Evolutionary conservation across 2,329 filamentous ascomycete genomes (phyloP).

Genomic region (Fusarium phyllophilum): DNA sequence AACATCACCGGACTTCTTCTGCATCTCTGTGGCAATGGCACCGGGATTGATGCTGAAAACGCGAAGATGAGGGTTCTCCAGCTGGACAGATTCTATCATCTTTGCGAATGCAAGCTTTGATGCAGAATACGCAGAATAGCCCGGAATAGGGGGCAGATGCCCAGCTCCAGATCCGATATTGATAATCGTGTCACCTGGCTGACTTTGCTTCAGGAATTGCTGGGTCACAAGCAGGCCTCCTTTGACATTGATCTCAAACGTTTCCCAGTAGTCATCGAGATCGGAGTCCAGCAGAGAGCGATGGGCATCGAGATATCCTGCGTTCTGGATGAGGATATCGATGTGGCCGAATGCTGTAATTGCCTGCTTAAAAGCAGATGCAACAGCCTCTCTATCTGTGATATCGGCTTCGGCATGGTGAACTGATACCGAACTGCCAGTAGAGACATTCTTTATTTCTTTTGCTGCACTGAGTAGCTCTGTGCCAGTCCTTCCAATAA

Average conservation of each 20-base stretch:
- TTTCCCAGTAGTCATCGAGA: neutral
- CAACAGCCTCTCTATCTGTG: neutral
- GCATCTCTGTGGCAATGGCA: slow-evolving; percentile 5
- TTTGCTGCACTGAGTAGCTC: neutral
- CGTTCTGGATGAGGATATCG: neutral
- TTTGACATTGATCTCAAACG: slow-evolving; percentile 2
- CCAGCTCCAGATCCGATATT: slow-evolving; percentile 5
- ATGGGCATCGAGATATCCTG: slow-evolving; percentile 4
- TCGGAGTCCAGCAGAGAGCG: neutral
- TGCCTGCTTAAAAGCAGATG: neutral
- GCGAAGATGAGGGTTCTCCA: neutral
- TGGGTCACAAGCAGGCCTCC: neutral
- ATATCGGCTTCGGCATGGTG: neutral
- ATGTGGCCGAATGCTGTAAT: neutral
- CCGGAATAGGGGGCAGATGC: neutral
- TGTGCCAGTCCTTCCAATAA: neutral
- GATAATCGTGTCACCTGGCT: neutral
- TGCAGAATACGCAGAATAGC: neutral
- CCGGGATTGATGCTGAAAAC: slow-evolving; percentile 4
- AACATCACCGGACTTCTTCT: neutral
- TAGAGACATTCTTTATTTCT: neutral
- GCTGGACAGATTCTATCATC: neutral
- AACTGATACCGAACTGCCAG: neutral
- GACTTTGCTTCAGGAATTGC: neutral
- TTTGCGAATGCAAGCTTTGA: slow-evolving; percentile 8